These are phyloP conservation scores for Diplodia sapinea DNA, from an alignment of 2,329 filamentous ascomycete genomes.

Conservation along the genomic window DNA sequence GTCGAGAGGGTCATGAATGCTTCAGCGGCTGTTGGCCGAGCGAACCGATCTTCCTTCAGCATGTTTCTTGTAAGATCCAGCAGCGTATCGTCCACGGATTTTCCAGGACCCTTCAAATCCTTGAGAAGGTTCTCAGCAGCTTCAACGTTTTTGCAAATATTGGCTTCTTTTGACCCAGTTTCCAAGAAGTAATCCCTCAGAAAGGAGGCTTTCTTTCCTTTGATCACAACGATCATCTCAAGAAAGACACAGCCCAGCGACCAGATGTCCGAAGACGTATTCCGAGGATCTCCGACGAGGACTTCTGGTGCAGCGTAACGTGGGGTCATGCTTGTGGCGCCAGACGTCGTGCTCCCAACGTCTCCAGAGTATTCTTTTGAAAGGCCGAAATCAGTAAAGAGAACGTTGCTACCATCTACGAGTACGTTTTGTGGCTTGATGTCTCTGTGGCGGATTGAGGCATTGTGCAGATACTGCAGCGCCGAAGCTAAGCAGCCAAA, in stretches of 20 bases:
- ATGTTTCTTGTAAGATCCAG: not conserved
- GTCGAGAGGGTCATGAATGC: not conserved
- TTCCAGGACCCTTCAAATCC: not conserved
- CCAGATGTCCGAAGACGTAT: constrained; percentile 36
- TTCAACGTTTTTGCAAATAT: not conserved
- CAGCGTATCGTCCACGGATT: not conserved
- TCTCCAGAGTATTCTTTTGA: constrained; percentile 35
- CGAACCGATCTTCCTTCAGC: not conserved
- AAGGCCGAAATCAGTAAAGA: constrained; percentile 38
- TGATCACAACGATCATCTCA: constrained; percentile 37
- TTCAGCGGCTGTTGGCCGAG: not conserved
- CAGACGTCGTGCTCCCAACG: constrained; percentile 34
- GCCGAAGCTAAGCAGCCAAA: constrained; percentile 46
- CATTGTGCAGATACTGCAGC: constrained; percentile 35
- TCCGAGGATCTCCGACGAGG: constrained; percentile 31
- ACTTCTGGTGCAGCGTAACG: constrained; percentile 38
- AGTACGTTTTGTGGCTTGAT: constrained; percentile 38
- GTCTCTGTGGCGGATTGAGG: constrained; percentile 37
- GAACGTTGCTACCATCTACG: constrained; percentile 34
- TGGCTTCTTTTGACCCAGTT: not conserved
- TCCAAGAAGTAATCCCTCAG: not conserved
- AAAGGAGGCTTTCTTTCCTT: not conserved
- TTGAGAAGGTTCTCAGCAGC: not conserved
- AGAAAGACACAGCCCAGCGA: constrained; percentile 38
- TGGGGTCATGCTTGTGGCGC: constrained; percentile 30